Evolutionary conservation across 495 filamentous ascomycete species (phyloP), one percentile per base, ranked within the genome.

Genomic region (Wilcoxina mikolae): DNA sequence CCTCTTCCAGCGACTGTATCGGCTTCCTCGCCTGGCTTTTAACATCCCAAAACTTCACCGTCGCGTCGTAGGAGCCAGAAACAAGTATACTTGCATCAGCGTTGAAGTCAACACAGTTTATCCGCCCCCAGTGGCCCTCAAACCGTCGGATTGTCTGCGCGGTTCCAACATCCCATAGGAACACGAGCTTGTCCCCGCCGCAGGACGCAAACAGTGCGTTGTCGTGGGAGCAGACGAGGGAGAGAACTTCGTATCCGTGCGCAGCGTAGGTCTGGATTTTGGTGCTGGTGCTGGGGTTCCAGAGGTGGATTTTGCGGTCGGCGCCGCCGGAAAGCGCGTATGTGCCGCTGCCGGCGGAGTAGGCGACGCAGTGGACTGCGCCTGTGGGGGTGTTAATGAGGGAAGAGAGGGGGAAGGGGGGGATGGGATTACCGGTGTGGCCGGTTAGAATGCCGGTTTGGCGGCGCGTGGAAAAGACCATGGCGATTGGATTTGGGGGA

Each of bases 101-200:
- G 0, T 76, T 87, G 60, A 94, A 94, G 27, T 73, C 70, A 2
- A 89, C 84, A 12, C 74, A 69, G 67, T 96, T 93, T 29, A 98
- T 72, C 24, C 86, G 70, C 17, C 76, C 76, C 33, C 71, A 72
- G 69, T 93, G 87, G 3, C 82, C 85, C 44, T 73, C 69, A 72
- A 88, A 93, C 27, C 90, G 74, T 26, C 81, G 74, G 15, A 82
- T 64, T 0, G 90, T 94, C 59, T 71, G 70, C 7, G 82, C 86
- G 3, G 82, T 82, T 3, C 79, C 70, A 0, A 95, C 91, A 70
- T 98, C 91, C 91, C 91, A 98, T 17, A 94, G 75, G 64, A 94
- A 94, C 3, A 94, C 85, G 60, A 75, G 75, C 59, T 85, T 79
- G 72, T 98, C 91, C 41, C 93, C 91, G 65, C 91, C 91, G 2